A percentile compares a stretch with the other conserved stretches of the same genome.
These are phyloP conservation scores for Penicillium hordei DNA, from an alignment of 2,329 filamentous ascomycete genomes.

Conservation along the genomic window DNA sequence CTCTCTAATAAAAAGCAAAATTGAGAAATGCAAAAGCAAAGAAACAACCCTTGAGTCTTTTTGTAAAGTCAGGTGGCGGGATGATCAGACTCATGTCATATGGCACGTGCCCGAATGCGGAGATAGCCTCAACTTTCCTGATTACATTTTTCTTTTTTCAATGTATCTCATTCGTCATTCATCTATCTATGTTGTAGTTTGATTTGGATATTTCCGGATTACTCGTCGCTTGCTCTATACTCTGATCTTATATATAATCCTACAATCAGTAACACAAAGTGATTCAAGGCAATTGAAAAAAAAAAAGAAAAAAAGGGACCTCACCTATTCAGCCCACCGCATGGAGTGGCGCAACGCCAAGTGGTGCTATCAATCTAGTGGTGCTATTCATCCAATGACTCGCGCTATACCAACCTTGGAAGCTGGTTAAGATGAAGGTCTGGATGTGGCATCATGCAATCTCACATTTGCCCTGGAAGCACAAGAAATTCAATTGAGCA, in stretches of 20 bases:
- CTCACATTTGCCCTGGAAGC: neutral
- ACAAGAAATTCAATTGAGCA: neutral
- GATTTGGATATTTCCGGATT: too few species aligned
- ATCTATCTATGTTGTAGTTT: neutral
- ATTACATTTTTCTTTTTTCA: neutral
- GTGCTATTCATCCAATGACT: neutral
- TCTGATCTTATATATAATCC: too few species aligned
- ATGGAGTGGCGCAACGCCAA: neutral
- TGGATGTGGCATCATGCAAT: neutral
- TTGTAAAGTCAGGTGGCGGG: slow-evolving; percentile 3
- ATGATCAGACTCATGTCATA: slow-evolving; percentile 11
- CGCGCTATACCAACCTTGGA: neutral
- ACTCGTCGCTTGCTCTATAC: neutral
- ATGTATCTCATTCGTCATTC: neutral
- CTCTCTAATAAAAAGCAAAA: neutral
- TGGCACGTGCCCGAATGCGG: slow-evolving; percentile 12
- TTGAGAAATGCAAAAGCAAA: neutral
- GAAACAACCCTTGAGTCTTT: neutral
- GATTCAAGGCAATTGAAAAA: neutral
- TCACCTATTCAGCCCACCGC: neutral
- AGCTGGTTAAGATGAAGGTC: neutral
- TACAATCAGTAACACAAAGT: neutral
- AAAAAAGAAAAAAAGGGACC: too few species aligned
- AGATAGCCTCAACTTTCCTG: neutral
- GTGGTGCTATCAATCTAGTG: neutral